Percentiles rank a stretch among this genome's conserved stretches.
Conservation (phyloP, 805 yeast genomes). For the Ogataea nakhonphanomensis region DNA sequence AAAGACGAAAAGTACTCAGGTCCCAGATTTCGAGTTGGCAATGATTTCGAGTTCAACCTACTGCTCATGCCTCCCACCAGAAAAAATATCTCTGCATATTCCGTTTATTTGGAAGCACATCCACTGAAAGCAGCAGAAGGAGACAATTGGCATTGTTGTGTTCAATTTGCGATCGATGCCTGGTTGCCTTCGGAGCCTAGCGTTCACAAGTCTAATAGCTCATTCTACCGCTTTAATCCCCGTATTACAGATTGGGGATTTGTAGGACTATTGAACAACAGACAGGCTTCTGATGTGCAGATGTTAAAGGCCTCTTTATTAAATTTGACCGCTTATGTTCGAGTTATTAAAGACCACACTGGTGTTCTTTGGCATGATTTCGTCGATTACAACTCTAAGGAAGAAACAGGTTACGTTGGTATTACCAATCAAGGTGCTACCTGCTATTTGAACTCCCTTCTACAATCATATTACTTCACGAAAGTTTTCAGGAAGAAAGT, state of each 20-base stretch:
- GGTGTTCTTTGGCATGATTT: conserved; percentile 94
- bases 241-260: conserved; percentile 96
- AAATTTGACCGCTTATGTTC: conserved; percentile 72
- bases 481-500: conserved; percentile 78
- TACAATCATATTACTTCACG: conserved; percentile 89
- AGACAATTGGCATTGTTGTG: conserved; percentile 78
- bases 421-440: conserved; percentile 97
- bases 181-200: conserved; percentile 77
- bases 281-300: conserved; percentile 34
- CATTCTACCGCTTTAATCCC: conserved; percentile 74
- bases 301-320: conserved; percentile 48
- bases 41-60: conserved; percentile 57
- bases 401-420: conserved; percentile 87
- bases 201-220: conserved; percentile 55
- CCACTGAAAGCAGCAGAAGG: conserved; percentile 34
- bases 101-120: conserved; percentile 79
- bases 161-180: conserved; percentile 79
- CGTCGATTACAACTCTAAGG: conserved; percentile 78
- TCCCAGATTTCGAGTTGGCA: conserved; percentile 54
- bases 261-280: conserved; percentile 63
- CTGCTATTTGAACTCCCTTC: conserved; percentile 87
- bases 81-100: conserved; percentile 54
- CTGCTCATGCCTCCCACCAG: conserved; percentile 73
- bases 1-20: conserved; percentile 37
- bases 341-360: conserved; percentile 81